Base-by-base conservation (phyloP, 2,329 filamentous ascomycete species). In the Claviceps pazoutovae region DNA sequence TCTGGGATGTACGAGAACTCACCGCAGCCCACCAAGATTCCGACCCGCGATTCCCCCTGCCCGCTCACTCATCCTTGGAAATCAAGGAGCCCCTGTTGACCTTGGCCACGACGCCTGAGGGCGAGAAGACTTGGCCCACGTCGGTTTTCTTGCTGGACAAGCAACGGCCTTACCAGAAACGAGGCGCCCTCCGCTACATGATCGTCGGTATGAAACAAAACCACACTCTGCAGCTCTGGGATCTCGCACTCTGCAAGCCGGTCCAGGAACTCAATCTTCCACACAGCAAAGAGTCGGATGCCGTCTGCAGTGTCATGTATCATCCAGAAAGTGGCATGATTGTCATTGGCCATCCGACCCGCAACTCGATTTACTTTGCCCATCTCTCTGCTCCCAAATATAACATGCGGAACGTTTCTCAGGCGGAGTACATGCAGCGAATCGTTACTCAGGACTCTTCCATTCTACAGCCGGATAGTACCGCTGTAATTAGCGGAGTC, bases 121-220 rank as follows among this genome's bases (percentile, higher is more conserved):
- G 82, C 30, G 93, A 96, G 66, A 96, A 97, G 73, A 90, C 90
- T 4, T 96, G 90, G 83, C 91, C 94, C 6, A 97, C 91, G 2
- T 97, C 93, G 23, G 88, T 98, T 53, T 79, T 95, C 66, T 85
- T 98, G 68, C 82, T 98, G 60, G 93, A 98, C 71, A 98, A 97
- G 75, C 82, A 90, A 68, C 86, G 90, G 56, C 89, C 93, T 46
- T 96, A 94, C 69, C 80, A 84, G 71, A 95, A 93, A 71, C 84
- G 86, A 54, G 85, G 86, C 62, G 90, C 94, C 47, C 76, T 96
- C 56, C 83, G 93, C 55, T 98, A 98, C 72, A 84, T 98, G 73
- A 84, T 98, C 65, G 88, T 98, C 56, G 93, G 93, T 61, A 88
- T 97, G 80, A 96, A 97, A 73, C 93, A 98, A 68, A 98, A 98